Conservation (phyloP, 176 grass and related monocot genomes). For the Avena sativa region DNA sequence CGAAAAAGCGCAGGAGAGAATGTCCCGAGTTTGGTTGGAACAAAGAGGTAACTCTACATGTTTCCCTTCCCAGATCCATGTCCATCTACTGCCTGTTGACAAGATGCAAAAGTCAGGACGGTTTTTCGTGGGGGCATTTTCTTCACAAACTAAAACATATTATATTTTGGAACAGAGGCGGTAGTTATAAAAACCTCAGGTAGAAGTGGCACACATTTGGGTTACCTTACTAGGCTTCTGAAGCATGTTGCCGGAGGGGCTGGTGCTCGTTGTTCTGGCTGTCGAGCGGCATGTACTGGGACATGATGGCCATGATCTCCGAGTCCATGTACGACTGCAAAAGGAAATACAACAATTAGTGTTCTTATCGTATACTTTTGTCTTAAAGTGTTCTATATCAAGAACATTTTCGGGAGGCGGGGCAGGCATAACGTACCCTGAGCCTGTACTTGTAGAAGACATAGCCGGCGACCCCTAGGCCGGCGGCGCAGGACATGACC, state of each 20-base stretch:
- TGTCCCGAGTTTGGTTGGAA: background rate
- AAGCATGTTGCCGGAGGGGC: constrained; percentile 66
- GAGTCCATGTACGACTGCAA: constrained; percentile 97
- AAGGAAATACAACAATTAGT: background rate
- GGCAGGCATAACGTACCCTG: constrained; percentile 50
- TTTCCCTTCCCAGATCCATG: background rate
- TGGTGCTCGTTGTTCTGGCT: constrained; percentile 77
- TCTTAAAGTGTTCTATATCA: background rate
- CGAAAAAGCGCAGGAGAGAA: background rate
- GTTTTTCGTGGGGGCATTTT: background rate
- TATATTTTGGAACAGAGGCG: no score
- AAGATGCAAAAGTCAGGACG: background rate
- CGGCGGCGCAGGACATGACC: constrained; percentile 60
- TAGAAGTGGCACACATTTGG: background rate
- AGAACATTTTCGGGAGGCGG: background rate
- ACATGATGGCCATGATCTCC: constrained; percentile 99
- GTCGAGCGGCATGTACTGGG: constrained; percentile 98
- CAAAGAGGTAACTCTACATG: background rate
- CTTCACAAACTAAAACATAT: no score
- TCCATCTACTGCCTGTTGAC: background rate
- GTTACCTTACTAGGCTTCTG: constrained; percentile 52
- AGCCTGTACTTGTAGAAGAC: constrained; percentile 99
- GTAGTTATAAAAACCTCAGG: background rate
- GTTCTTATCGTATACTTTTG: background rate
- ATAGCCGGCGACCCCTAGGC: constrained; percentile 70